Evolutionary conservation across 139 green algal genomes (phyloP), one percentile per base, ranked within the genome.

Genomic region (Chlorella sorokiniana): DNA sequence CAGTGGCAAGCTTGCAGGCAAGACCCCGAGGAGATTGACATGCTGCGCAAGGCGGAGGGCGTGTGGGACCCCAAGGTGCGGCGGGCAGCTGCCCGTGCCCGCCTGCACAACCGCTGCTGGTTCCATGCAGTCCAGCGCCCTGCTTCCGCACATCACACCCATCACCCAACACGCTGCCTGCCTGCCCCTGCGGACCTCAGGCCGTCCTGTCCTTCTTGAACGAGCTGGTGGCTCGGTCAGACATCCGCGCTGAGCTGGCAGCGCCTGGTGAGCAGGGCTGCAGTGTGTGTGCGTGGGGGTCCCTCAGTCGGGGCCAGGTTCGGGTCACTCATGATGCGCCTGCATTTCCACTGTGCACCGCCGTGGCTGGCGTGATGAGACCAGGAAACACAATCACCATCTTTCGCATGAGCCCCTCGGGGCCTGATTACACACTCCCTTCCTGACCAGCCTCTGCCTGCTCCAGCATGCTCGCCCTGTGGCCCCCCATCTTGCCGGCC

Each of bases 21-120:
- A 96, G 87, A 88, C 86, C 4, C 89, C 0, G 92, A 97, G 70
- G 96, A 98, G 56, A 44, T 89, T 37, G 80, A 84, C 20, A 33
- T 67, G 44, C 42, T 85, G 35, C 48, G 14, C 33, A 31, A 14
- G 37, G 40, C 18, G 23, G 84, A 78, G 37, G 56, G 67, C 20
- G 56, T 82, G 38, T 89, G 85, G 85, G 75, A 87, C 35, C n/a
- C 85, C 23, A 41, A 78, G 67, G 79, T 78, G 38, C 2, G 63
- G 5, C 6, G 20, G 70, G 25, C 48, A 11, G 48, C 16, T 56
- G 14, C 16, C 48, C 48, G 48, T 16, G 48, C 11, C 48, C 16
- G 48, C 48, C 48, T 56, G 48, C 48, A 56, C n/a, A n/a, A n/a
- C n/a, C n/a, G n/a, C n/a, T n/a, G n/a, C n/a, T n/a, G n/a, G n/a